Percentiles rank a stretch among this genome's conserved stretches.
These are phyloP conservation scores for Fusarium drepaniforme DNA, from an alignment of 2,329 filamentous ascomycete genomes.

Conservation along the genomic window DNA sequence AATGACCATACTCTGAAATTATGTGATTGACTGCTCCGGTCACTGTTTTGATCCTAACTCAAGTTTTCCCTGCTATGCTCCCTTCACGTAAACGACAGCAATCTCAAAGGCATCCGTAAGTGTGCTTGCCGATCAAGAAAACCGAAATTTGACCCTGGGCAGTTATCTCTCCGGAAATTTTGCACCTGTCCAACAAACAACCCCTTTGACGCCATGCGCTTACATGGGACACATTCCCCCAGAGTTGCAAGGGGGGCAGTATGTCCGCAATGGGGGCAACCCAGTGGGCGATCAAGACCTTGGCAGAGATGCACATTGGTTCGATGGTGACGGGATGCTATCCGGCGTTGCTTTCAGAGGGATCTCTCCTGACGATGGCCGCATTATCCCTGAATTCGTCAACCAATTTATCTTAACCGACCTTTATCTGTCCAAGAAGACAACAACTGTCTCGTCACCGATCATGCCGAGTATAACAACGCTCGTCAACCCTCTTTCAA, in stretches of 20 bases:
- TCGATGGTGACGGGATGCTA: slow-evolving; percentile 82
- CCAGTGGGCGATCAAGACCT: slow-evolving; percentile 72
- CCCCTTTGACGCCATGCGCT: slow-evolving; percentile 67
- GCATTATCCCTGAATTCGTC: slow-evolving; percentile 72
- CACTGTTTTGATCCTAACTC: not conserved
- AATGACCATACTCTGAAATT: not conserved
- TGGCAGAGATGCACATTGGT: slow-evolving; percentile 76
- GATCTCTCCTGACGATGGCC: slow-evolving; percentile 45
- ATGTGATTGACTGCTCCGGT: not conserved
- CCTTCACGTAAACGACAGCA: fast-evolving
- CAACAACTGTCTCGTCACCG: slow-evolving; percentile 63
- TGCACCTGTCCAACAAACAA: slow-evolving; percentile 70
- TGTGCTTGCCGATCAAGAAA: too few species aligned
- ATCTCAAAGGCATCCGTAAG: slow-evolving; percentile 17
- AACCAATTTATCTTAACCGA: slow-evolving; percentile 79
- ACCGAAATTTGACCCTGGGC: too few species aligned
- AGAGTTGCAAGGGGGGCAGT: slow-evolving; percentile 77
- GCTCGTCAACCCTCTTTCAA: slow-evolving; percentile 66
- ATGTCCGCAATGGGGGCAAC: slow-evolving; percentile 79
- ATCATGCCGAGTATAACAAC: slow-evolving; percentile 77
- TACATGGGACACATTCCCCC: slow-evolving; percentile 70
- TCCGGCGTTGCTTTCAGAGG: slow-evolving; percentile 71
- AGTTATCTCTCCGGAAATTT: slow-evolving; percentile 80
- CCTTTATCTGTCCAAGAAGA: slow-evolving; percentile 65
- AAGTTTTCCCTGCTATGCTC: not conserved